Evolutionary conservation across 1,284 basidiomycete genomes (phyloP), one percentile per base, ranked within the genome.

Genomic region (Omphalotus olearius): DNA sequence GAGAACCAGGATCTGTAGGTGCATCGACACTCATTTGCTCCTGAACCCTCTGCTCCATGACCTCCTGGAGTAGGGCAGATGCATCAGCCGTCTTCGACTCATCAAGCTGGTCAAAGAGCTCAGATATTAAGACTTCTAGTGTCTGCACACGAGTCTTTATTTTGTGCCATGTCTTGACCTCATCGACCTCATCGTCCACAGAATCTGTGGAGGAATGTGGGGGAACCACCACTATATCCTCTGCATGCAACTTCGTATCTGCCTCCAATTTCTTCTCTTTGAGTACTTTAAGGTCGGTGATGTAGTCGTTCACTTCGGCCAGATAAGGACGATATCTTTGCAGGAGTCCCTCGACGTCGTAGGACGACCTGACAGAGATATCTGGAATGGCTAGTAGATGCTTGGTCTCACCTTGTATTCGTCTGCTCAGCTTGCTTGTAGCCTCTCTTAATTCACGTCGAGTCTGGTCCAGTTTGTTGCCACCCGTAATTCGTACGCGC

Each of bases 281-380:
- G 14, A 6, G 36, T n/a, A n/a, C 28, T 40, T 50, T 37, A 5
- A 53, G 47, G 33, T 53, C 35, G 3, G 14, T 16, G 14, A 56
- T 40, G 16, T 47, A 50, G 11, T 11, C 35, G 11, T 50, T 41
- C n/a, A 53, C 30, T 38, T 56, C 54, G 11, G 17, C 26, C 17
- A 47, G n/a, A 18, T 33, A 50, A n/a, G 28, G 14, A n/a, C 35
- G 38, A 13, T 42, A 30, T 10, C 17, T 47, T 37, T 33, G 33
- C 16, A n/a, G 36, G 6, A 50, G 20, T 1, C 37, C 37, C 7
- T 16, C 18, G 7, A 52, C n/a, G 28, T 52, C 51, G 20, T 52
- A 20, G 7, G 17, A 14, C 17, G 33, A 18, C 30, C 10, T 36
- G 20, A 13, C 6, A 37, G 47, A 45, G 14, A 50, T 23, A 7